Base-by-base conservation (phyloP, 2,329 filamentous ascomycete genomes). In the Dryadomyces sulphureus region DNA sequence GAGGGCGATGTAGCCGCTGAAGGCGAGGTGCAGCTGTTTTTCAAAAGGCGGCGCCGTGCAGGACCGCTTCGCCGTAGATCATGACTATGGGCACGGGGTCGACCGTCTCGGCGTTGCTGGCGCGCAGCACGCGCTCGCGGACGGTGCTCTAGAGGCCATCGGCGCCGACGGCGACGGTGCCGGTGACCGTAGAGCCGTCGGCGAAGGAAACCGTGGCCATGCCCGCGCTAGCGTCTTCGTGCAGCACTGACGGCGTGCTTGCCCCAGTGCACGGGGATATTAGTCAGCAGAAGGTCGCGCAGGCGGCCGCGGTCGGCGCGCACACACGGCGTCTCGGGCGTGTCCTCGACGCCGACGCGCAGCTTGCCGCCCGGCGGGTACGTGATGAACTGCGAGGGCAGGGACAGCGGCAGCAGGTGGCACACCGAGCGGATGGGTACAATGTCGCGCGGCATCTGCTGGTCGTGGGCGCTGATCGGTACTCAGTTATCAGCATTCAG, bases 91-190 rank as follows among this genome's bases (percentile, higher is more conserved):
- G 55, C 7, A 59, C 51, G 1, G 53, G 32, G 19, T 48, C 50
- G 20, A 63, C 50, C 9, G 56, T 51, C 19, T 62, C 57, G 16
- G 52, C 19, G 39, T 50, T 54, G 34, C 45, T 32, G 4, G 49
- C 53, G 4, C 50, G 47, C 2, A 63, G 53, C 12, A 63, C 50
- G 34, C 57, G 53, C 41, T 58, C 55, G 16, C 63, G 57, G 6
- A 62, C 57, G 53, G 56, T 56, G 25, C 61, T 65, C 35, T 59
- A 60, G 5, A 60, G 55, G 6, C 70, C 70, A 51, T 74, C 70
- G 12, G 64, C 65, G 16, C 66, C 69, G 12, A 73, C 56, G 1
- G 73, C 54, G 3, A 73, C 56, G n/a, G 62, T 60, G 0, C 70
- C 70, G 3, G 55, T 60, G 4, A 59, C 63, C 1, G 56, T 59